Evolutionary conservation across 768 basidiomycete species (phyloP).

Genomic region (Podaxis sp.): DNA sequence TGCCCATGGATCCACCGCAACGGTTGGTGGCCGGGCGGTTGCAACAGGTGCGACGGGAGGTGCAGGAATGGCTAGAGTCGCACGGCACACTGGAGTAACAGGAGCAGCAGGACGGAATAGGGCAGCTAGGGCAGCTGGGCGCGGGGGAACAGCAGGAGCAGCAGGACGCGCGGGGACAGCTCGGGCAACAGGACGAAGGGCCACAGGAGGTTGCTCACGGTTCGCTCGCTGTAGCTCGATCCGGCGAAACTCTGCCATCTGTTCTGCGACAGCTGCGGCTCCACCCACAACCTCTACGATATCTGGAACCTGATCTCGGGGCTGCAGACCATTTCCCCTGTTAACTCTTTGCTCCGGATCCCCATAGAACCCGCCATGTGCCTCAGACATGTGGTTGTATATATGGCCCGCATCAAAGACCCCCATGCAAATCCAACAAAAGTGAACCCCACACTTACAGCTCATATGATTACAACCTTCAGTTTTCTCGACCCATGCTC

Average conservation of each 20-base stretch:
- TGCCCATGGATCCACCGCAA: background rate
- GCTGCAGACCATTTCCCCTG: background rate
- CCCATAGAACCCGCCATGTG: constrained; percentile 10
- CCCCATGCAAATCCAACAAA: constrained; percentile 21
- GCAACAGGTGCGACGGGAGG: too few relatives aligned
- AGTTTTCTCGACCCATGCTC: constrained; percentile 45
- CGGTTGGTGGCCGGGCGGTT: background rate
- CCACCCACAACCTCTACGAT: constrained; percentile 6
- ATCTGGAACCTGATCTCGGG: background rate
- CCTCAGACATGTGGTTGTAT: constrained; percentile 15
- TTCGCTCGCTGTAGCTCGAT: background rate
- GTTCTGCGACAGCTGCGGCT: background rate
- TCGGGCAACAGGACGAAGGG: too few relatives aligned
- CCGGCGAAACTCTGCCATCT: constrained; percentile 5
- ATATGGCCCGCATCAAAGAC: constrained; percentile 14
- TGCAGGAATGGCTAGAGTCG: too few relatives aligned
- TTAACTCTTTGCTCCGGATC: background rate
- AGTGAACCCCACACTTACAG: constrained; percentile 50
- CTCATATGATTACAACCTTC: constrained; percentile 58
- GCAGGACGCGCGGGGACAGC: background rate
- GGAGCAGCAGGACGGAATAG: too few relatives aligned
- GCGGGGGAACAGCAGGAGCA: background rate
- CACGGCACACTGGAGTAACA: too few relatives aligned
- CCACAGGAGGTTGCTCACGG: background rate
- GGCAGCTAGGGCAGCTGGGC: too few relatives aligned